phyloP scores from a whole-genome alignment of 73 alveolate species.

The Paramecium bursaria region DNA sequence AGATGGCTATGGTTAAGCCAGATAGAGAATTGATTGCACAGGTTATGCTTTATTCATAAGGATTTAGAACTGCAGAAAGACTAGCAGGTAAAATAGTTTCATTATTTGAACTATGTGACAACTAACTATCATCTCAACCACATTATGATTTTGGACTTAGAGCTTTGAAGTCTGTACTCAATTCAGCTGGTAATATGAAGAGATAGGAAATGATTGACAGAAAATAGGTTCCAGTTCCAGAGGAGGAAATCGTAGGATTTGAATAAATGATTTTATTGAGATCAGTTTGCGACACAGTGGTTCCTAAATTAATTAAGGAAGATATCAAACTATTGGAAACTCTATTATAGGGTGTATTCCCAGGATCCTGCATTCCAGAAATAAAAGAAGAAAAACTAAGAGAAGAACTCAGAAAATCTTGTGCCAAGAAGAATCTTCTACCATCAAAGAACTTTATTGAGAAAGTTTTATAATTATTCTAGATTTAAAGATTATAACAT shows the following conservation, averaged over 20 bases:
- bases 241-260: constrained; percentile 73
- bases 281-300: constrained; percentile 98
- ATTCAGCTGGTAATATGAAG: constrained; percentile 96
- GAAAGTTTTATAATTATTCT: constrained; percentile 90
- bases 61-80: constrained; percentile 99
- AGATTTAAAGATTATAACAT: constrained; percentile 93
- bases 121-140: constrained; percentile 96
- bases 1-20: constrained; percentile 99
- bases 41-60: constrained; percentile 98
- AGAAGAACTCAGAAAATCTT: constrained; percentile 78
- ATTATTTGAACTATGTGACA: constrained; percentile 94
- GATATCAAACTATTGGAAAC: constrained; percentile 94
- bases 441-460: constrained; percentile 89
- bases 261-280: constrained; percentile 97
- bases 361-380: constrained; percentile 96
- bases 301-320: constrained; percentile 99
- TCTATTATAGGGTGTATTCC: constrained; percentile 98
- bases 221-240: constrained; percentile 73
- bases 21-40: constrained; percentile 98
- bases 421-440: constrained; percentile 83
- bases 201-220: constrained; percentile 93
- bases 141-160: constrained; percentile 99
- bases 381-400: constrained; percentile 94
- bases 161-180: constrained; percentile 97
- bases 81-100: constrained; percentile 94